Base-by-base conservation (phyloP, 192 early-diverging fungal species). In the Umbelopsis vinacea region DNA sequence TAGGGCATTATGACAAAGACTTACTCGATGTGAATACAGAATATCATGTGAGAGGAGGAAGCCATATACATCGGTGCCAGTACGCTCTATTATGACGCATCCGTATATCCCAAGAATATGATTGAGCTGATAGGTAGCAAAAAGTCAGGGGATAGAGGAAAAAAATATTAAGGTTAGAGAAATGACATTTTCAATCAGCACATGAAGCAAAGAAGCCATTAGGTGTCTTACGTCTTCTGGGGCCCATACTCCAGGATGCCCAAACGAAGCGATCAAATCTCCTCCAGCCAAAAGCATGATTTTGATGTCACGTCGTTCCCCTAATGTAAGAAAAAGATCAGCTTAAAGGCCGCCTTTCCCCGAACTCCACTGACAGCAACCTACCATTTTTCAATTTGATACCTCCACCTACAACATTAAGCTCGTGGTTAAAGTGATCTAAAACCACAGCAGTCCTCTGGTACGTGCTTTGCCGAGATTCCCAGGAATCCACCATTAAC, bases 401-500 rank as follows among this genome's bases (percentile, higher is more conserved):
- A 9, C 95, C 92, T 26, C 92, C 90, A 43, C 86, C 77, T 0
- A 84, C 79, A 1, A 76, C 85, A 76, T 99, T 99, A 70, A 99
- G 77, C 79, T 96, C 87, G 2, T 92, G 79, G 74, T 98, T 88
- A 82, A 99, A 97, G 78, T 99, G 98, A 83, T 97, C 95, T 23
- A 99, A 75, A 3, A 98, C 97, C 72, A 91, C 82, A 1, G 93
- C 94, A 0, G 97, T 98, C 22, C 92, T 82, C 73, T 91, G 89
- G 71, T 95, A 97, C 45, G 85, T 87, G 17, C 81, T 74, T 77
- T 96, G 93, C 67, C 88, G 67, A 52, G 91, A 85, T 75, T 99
- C 97, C 96, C 96, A 99, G 54, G 87, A 83, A 84, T 99, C 97
- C 17, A 97, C 95, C 93, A 96, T 97, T 24, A 99, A 78, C 94